phyloP scores from a whole-genome alignment of 176 grass and related monocot genomes.

The Oryza officinalis region DNA sequence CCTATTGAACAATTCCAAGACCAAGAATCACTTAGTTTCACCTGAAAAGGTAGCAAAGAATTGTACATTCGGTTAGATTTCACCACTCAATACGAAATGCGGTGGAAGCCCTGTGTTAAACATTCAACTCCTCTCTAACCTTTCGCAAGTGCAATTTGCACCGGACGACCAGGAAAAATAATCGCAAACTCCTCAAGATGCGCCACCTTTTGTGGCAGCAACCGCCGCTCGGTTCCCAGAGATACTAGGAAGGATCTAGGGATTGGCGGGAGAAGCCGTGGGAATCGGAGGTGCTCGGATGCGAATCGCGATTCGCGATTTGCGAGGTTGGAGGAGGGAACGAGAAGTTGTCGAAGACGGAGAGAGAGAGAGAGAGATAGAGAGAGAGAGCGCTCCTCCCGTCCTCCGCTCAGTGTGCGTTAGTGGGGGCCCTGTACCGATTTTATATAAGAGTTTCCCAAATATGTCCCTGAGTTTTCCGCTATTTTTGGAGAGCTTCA shows the following conservation, averaged over 20 bases:
- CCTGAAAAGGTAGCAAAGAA: neutral
- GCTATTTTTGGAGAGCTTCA: neutral
- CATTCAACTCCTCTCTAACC: slow-evolving; percentile 13
- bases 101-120: neutral
- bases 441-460: slow-evolving; percentile 22
- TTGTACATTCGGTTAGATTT: neutral
- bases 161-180: neutral
- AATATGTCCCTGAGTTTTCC: neutral
- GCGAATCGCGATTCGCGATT: slow-evolving; percentile 36
- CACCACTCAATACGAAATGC: slow-evolving; percentile 8
- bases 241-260: slow-evolving; percentile 1
- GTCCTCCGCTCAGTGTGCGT: slow-evolving; percentile 24
- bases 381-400: neutral
- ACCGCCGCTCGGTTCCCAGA: neutral
- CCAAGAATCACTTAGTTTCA: neutral
- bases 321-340: slow-evolving; percentile 14
- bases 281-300: neutral
- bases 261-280: neutral
- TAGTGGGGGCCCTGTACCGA: neutral
- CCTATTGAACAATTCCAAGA: neutral
- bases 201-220: neutral
- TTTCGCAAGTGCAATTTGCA: neutral
- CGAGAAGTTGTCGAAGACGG: neutral
- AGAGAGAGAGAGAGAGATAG: slow-evolving; percentile 6
- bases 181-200: neutral